Conservation (phyloP, 495 filamentous ascomycete species). For the Aspergillus biplanus region DNA sequence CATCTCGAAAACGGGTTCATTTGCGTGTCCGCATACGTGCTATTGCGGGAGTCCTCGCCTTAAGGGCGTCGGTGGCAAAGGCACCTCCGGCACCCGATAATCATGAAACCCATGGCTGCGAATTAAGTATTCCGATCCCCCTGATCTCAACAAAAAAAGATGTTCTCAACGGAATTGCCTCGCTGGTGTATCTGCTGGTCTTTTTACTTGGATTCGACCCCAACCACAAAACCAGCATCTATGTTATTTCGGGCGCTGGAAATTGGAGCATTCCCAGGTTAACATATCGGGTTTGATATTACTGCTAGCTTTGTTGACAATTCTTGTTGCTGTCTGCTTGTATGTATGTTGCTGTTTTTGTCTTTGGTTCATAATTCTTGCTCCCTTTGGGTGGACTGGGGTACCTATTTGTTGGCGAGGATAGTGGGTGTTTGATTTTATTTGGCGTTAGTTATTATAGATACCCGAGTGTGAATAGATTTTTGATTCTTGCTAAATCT, state of each 20-base stretch:
- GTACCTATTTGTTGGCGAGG: no score
- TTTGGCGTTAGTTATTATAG: no score
- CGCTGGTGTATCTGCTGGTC: slow-evolving; percentile 11
- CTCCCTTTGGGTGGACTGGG: no score
- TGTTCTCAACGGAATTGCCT: slow-evolving; percentile 5
- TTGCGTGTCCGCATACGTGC: slow-evolving; percentile 8
- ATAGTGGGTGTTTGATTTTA: no score
- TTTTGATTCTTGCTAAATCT: no score
- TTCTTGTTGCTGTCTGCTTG: no score
- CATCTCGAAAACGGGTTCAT: slow-evolving; percentile 11
- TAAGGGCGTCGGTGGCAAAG: slow-evolving; percentile 15
- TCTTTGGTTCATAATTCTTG: no score
- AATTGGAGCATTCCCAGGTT: not conserved
- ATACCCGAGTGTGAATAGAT: no score
- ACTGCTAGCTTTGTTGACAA: not conserved
- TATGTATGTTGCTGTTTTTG: no score
- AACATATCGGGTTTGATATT: not conserved
- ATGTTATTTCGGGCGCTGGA: slow-evolving; percentile 4
- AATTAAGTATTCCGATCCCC: slow-evolving; percentile 10
- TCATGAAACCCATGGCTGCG: slow-evolving; percentile 12
- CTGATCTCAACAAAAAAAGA: not conserved
- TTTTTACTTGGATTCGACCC: slow-evolving; percentile 12
- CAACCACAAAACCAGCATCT: slow-evolving; percentile 1
- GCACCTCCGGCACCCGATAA: slow-evolving; percentile 2
- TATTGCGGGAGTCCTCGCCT: slow-evolving; percentile 12